Evolutionary conservation across 148 eudicot species (phyloP).

Genomic region (Suaeda aralocaspica): DNA sequence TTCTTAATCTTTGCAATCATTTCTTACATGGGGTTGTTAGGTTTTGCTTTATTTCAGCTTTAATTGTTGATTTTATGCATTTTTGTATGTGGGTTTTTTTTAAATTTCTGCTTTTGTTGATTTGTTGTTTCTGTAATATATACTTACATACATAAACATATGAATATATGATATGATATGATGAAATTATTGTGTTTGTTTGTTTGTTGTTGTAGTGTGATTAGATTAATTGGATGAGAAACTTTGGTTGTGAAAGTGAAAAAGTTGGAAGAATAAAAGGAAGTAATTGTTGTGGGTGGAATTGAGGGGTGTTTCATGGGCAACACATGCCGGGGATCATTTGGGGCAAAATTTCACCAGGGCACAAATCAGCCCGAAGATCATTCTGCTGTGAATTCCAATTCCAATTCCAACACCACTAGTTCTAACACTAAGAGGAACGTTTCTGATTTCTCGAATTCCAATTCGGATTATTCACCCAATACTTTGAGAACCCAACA

Average conservation of each 20-base stretch:
- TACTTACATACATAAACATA: no score
- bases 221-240: slow-evolving; percentile 23
- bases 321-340: slow-evolving; percentile 92
- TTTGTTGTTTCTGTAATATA: neutral
- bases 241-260: slow-evolving; percentile 28
- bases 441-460: slow-evolving; percentile 28
- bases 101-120: neutral
- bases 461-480: slow-evolving; percentile 43
- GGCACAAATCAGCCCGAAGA: slow-evolving; percentile 64
- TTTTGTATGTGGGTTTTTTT: slow-evolving; percentile 5
- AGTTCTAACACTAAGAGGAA: slow-evolving; percentile 26
- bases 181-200: slow-evolving; percentile 14
- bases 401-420: slow-evolving; percentile 31
- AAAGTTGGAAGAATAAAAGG: slow-evolving; percentile 10
- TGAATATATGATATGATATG: slow-evolving; percentile 8
- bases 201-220: slow-evolving; percentile 17
- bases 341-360: slow-evolving; percentile 49
- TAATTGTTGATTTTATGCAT: no score
- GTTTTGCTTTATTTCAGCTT: neutral
- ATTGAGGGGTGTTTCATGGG: slow-evolving; percentile 70
- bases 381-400: slow-evolving; percentile 33
- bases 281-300: slow-evolving; percentile 18
- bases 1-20: slow-evolving; percentile 9
- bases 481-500: slow-evolving; percentile 46
- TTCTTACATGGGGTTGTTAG: slow-evolving; percentile 21